phyloP scores from a whole-genome alignment of 176 grass and related monocot species.

The Carex littledalei region DNA sequence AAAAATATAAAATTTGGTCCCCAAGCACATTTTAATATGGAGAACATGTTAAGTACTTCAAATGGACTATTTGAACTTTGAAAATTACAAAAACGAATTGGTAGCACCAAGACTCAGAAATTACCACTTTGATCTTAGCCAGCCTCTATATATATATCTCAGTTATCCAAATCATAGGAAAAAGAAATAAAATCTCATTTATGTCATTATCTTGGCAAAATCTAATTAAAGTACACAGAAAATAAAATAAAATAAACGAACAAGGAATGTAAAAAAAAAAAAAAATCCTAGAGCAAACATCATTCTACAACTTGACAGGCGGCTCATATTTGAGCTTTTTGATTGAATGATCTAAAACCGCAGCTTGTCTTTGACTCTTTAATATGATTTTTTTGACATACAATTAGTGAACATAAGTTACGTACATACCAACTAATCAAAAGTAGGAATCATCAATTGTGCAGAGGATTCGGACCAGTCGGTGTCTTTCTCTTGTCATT shows the following conservation, averaged over 20 bases:
- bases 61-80: too few species aligned
- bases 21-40: too few species aligned
- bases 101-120: too few species aligned
- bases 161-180: not conserved
- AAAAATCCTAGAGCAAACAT: not conserved
- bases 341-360: not conserved
- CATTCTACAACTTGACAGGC: not conserved
- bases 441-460: conserved; percentile 42
- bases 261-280: not conserved
- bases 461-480: conserved; percentile 59
- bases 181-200: not conserved
- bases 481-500: conserved; percentile 38
- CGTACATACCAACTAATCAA: conserved; percentile 1
- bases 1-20: too few species aligned
- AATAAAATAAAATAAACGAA: not conserved
- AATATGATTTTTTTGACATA: not conserved
- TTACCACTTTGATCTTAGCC: too few species aligned
- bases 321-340: not conserved
- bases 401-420: not conserved
- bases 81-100: too few species aligned
- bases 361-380: not conserved
- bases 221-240: conserved; percentile 1
- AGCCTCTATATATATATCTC: too few species aligned
- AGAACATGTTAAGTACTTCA: too few species aligned
- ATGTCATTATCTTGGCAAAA: not conserved